Evolutionary conservation across 345 rosid genomes (phyloP).

Genomic region (Clausena lansium): DNA sequence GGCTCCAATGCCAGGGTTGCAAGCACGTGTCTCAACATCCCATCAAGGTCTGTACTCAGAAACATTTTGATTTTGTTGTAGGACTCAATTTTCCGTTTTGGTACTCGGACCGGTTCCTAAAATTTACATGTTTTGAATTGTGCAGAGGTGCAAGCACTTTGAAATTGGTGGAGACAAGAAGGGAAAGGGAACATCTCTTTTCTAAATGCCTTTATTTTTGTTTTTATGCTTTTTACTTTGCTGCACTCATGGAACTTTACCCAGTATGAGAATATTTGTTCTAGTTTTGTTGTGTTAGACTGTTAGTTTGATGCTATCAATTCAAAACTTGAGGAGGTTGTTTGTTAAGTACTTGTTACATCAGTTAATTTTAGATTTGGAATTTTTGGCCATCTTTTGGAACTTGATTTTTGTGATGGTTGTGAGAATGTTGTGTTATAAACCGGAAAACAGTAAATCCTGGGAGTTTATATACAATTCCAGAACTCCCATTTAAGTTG

Average conservation of each 20-base stretch:
- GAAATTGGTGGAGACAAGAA: constrained; percentile 78
- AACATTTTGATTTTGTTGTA: not conserved
- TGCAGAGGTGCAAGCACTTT: constrained; percentile 74
- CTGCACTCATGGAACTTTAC: constrained; percentile 15
- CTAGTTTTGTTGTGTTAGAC: not conserved
- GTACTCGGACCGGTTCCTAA: no score
- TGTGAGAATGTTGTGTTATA: no score
- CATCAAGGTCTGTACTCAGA: constrained; percentile 42
- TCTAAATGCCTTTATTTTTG: constrained; percentile 23
- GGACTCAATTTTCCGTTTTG: not conserved
- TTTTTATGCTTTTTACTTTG: no score
- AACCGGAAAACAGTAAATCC: not conserved
- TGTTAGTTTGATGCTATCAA: not conserved
- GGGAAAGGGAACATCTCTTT: constrained; percentile 71
- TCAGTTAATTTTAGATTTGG: not conserved
- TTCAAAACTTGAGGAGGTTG: not conserved
- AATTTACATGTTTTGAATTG: not conserved
- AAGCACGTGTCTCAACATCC: constrained; percentile 78
- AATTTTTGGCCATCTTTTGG: not conserved
- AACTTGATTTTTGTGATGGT: not conserved
- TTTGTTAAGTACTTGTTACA: not conserved
- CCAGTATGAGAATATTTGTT: not conserved
- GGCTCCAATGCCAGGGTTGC: constrained; percentile 83
- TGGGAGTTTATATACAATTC: no score
- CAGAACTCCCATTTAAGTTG: no score